Evolutionary conservation across 768 basidiomycete genomes (phyloP).

Genomic region (Fomitopsis serialis): DNA sequence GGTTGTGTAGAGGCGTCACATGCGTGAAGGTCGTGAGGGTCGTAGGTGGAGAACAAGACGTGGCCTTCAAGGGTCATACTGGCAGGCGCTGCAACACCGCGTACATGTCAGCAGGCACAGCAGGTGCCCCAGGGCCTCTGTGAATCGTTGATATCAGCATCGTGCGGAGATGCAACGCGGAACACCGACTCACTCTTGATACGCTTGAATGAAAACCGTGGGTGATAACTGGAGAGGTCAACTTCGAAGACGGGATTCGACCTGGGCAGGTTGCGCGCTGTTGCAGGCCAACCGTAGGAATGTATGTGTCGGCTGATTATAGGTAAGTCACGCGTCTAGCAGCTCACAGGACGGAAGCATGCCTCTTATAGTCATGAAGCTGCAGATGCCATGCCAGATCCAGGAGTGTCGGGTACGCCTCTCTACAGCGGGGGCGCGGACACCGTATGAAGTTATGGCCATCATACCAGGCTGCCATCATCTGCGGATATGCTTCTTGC

Average conservation of each 20-base stretch:
- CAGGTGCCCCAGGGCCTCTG: too few species aligned
- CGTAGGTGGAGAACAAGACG: too few species aligned
- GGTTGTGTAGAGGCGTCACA: too few species aligned
- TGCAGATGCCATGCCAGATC: not conserved
- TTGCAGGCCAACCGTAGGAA: not conserved
- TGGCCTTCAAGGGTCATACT: too few species aligned
- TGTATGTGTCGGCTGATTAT: not conserved
- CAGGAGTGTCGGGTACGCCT: not conserved
- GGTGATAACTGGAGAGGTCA: not conserved
- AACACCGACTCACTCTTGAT: not conserved
- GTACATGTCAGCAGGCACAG: too few species aligned
- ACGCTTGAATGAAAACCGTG: not conserved
- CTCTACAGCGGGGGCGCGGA: not conserved
- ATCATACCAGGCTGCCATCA: not conserved
- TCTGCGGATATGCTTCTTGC: not conserved
- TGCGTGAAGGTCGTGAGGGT: too few species aligned
- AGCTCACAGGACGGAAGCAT: not conserved
- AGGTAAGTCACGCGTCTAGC: not conserved
- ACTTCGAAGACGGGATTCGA: not conserved
- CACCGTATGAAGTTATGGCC: not conserved
- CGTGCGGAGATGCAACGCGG: too few species aligned
- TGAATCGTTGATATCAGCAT: too few species aligned
- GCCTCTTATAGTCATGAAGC: not conserved
- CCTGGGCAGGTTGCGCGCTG: not conserved
- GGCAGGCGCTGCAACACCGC: too few species aligned